A percentile compares a stretch with the other conserved stretches of the same genome.
phyloP scores from a whole-genome alignment of 352 stramenopile species.

The Phytophthora nicotianae region DNA sequence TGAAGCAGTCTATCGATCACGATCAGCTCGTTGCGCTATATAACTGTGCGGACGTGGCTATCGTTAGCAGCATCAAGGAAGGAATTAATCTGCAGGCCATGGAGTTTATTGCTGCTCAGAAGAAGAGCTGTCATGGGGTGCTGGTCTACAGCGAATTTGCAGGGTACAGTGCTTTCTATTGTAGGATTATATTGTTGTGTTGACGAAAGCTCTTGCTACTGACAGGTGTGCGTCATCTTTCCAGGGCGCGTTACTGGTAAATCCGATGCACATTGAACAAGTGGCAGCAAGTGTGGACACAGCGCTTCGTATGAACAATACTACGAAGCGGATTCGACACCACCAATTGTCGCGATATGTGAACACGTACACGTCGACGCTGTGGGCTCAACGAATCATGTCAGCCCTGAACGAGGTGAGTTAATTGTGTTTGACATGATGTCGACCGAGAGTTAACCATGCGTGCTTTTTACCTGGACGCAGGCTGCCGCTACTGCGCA shows the following conservation, averaged over 20 bases:
- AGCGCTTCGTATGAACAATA: constrained; percentile 86
- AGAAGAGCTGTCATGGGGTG: constrained; percentile 83
- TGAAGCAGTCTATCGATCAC: constrained; percentile 87
- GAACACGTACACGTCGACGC: constrained; percentile 88
- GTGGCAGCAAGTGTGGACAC: constrained; percentile 85
- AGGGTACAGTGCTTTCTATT: constrained; percentile 36
- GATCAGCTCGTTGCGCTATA: constrained; percentile 91
- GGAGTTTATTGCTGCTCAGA: constrained; percentile 90
- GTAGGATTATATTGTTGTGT: background rate
- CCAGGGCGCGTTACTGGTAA: constrained; percentile 87
- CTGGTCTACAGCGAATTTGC: constrained; percentile 93
- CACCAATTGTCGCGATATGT: constrained; percentile 88
- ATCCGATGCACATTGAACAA: constrained; percentile 90
- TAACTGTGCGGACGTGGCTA: constrained; percentile 86
- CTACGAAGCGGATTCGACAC: constrained; percentile 86
- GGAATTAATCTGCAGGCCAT: constrained; percentile 92
- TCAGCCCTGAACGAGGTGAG: constrained; percentile 72
- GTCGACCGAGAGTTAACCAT: background rate
- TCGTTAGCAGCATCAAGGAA: constrained; percentile 91
- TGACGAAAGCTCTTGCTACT: constrained; percentile 3
- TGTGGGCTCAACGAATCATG: constrained; percentile 89
- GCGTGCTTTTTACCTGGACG: background rate
- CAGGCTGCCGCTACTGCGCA: constrained; percentile 68
- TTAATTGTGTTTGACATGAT: background rate
- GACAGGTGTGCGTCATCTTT: constrained; percentile 86